Evolutionary conservation across 2,329 filamentous ascomycete genomes (phyloP), one percentile per base, ranked within the genome.

Genomic region (Exophiala oligosperma): DNA sequence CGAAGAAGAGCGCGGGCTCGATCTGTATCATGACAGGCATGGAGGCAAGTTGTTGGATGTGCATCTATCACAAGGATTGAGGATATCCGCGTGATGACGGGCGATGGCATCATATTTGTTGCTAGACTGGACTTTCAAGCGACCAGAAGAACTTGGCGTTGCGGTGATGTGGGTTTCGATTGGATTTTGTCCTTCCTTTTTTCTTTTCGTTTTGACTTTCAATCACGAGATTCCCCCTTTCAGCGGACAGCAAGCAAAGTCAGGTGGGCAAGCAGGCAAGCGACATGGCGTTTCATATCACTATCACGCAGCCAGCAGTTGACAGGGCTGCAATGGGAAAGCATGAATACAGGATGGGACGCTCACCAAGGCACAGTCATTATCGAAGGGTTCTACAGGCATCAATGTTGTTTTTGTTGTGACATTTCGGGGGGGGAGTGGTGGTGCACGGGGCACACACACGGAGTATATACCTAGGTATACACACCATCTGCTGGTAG

Each of bases 191-290:
- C 24, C 28, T 48, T 48, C 12, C 14, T 48, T 48, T 48, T 14
- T 7, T n/a, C 12, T 48, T 32, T 48, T 32, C 23, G 24, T 46
- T 24, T 41, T 57, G n/a, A 12, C 14, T 52, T 62, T 62, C 50
- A 23, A 51, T 56, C 60, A 62, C 57, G 52, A 62, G 56, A 62
- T 62, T 62, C 60, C 60, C 26, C 60, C 60, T 50, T 60, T 60
- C 49, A 60, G 60, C 57, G 54, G 37, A 49, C 54, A 53, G 56
- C 52, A 44, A 46, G 43, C 43, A 40, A 57, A 52, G 32, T 52
- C 54, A 47, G 55, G 29, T 32, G 46, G 54, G 40, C 41, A 52
- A 35, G 47, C 54, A 47, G 52, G 59, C 47, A 54, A 62, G 57
- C 57, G 52, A 57, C 56, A 21, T 40, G 59, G 59, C 59, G 56